phyloP scores from a whole-genome alignment of 2,329 filamentous ascomycete species.

The Dryadomyces quercivorus region DNA sequence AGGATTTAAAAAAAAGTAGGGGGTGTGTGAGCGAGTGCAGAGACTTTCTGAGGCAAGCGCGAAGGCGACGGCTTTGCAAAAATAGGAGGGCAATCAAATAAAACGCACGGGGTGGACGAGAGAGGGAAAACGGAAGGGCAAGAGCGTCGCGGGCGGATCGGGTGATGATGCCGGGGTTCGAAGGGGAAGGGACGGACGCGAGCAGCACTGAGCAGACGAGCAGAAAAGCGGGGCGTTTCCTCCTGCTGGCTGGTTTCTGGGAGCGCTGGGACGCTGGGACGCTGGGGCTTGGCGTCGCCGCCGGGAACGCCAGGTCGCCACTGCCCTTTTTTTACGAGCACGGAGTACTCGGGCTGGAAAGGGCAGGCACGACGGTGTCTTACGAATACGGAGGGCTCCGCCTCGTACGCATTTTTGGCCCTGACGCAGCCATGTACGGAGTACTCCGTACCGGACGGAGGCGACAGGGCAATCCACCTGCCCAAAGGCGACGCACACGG shows the following conservation, averaged over 20 bases:
- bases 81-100: background rate
- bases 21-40: slow-evolving; percentile 1
- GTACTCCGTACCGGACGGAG: too few relatives aligned
- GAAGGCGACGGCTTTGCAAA: background rate
- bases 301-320: background rate
- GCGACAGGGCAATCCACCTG: too few relatives aligned
- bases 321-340: background rate
- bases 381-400: background rate
- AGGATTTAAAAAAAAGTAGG: background rate
- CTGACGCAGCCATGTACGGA: too few relatives aligned
- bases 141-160: slow-evolving; percentile 14
- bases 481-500: too few relatives aligned
- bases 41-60: slow-evolving; percentile 2
- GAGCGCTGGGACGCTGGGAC: background rate
- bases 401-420: background rate
- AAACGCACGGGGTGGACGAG: background rate
- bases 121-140: slow-evolving; percentile 2
- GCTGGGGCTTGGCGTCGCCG: slow-evolving; percentile 1
- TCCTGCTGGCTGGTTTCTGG: background rate
- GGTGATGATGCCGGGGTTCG: slow-evolving; percentile 15
- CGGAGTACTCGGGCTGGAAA: background rate
- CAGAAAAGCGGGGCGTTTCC: background rate
- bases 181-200: slow-evolving; percentile 10
- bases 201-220: background rate
- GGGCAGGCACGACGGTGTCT: background rate